Percentiles rank a stretch among this genome's conserved stretches.
Evolutionary conservation across 106 monocot species (phyloP).

Genomic region (Dendrobium huoshanense): DNA sequence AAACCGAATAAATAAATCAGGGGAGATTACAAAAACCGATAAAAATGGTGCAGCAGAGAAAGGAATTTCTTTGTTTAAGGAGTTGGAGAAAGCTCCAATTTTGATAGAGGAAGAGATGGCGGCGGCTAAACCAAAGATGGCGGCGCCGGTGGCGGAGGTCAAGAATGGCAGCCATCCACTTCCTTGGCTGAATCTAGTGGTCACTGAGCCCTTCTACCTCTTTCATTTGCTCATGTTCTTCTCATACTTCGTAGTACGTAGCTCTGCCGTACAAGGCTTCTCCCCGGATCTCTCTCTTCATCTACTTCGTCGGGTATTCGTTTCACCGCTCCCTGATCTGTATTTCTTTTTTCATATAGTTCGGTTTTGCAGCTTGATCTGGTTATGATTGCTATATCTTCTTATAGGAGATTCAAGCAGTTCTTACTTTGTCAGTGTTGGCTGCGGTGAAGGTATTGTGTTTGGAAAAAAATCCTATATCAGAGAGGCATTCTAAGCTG

Average conservation of each 20-base stretch:
- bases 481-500: not conserved
- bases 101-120: not conserved
- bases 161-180: slow-evolving; percentile 30
- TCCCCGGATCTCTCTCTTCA: slow-evolving; percentile 30
- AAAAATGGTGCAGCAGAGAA: not conserved
- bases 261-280: slow-evolving; percentile 22
- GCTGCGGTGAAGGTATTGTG: slow-evolving; percentile 48
- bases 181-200: slow-evolving; percentile 64
- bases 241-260: slow-evolving; percentile 82
- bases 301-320: slow-evolving; percentile 53
- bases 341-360: not conserved
- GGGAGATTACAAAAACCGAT: too few relatives aligned
- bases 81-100: not conserved
- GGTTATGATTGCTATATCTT: not conserved
- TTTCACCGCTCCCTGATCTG: not conserved
- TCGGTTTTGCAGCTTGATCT: not conserved
- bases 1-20: too few relatives aligned
- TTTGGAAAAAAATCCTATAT: not conserved
- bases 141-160: slow-evolving; percentile 7
- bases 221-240: slow-evolving; percentile 78
- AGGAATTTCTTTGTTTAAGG: too few relatives aligned
- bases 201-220: slow-evolving; percentile 82
- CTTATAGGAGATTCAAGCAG: slow-evolving; percentile 73
- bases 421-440: slow-evolving; percentile 52
- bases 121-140: slow-evolving; percentile 1